phyloP scores from a whole-genome alignment of 257 asterid genomes.

The Solanum tacnaense region DNA sequence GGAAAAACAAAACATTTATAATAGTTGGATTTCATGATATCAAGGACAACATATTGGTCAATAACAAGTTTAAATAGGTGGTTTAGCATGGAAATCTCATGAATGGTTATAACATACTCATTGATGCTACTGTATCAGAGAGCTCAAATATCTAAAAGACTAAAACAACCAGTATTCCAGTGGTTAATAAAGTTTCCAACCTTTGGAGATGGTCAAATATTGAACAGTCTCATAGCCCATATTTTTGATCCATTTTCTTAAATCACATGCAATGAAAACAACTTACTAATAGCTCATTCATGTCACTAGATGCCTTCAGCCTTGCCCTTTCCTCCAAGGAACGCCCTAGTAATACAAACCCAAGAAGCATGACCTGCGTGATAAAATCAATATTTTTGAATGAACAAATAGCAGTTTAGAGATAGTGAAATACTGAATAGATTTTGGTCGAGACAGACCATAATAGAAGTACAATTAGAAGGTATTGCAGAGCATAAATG shows the following conservation, averaged over 20 bases:
- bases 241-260: neutral
- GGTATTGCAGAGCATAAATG: neutral
- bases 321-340: slow-evolving; percentile 96
- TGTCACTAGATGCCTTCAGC: slow-evolving; percentile 90
- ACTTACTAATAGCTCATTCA: slow-evolving; percentile 92
- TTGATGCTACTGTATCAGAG: neutral
- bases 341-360: slow-evolving; percentile 81
- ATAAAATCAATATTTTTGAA: slow-evolving; percentile 40
- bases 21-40: neutral
- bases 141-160: neutral
- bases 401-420: slow-evolving; percentile 1
- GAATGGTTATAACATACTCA: neutral
- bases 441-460: neutral
- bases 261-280: neutral
- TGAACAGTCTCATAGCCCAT: neutral
- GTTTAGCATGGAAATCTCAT: neutral
- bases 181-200: neutral
- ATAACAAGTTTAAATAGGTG: neutral
- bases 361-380: slow-evolving; percentile 99
- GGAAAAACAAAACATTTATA: neutral
- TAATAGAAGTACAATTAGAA: neutral
- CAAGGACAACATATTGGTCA: neutral
- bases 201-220: neutral
- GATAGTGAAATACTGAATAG: neutral
- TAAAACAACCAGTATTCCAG: neutral